These are phyloP conservation scores for Botrytis porri DNA, from an alignment of 2,329 filamentous ascomycete genomes.

Conservation along the genomic window DNA sequence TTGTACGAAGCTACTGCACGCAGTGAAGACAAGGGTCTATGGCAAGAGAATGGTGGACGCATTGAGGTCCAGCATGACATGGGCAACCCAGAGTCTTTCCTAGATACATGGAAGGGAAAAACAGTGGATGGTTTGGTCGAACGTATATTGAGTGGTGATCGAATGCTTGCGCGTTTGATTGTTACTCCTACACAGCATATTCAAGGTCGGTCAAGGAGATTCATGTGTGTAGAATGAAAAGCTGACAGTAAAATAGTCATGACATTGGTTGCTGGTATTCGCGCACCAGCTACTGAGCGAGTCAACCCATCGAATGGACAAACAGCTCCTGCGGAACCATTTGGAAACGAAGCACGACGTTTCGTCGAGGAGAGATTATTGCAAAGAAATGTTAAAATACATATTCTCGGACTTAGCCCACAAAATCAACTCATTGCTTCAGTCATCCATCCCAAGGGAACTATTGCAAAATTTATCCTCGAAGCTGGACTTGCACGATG, in stretches of 20 bases:
- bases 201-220: slow-evolving; percentile 29
- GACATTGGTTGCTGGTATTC: slow-evolving; percentile 83
- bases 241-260: slow-evolving; percentile 61
- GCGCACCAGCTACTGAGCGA: slow-evolving; percentile 85
- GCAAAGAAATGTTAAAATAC: slow-evolving; percentile 79
- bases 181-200: slow-evolving; percentile 80
- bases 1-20: slow-evolving; percentile 75
- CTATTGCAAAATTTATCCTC: slow-evolving; percentile 87
- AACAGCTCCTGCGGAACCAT: slow-evolving; percentile 82
- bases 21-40: slow-evolving; percentile 76
- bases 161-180: slow-evolving; percentile 78
- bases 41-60: slow-evolving; percentile 61
- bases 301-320: slow-evolving; percentile 65
- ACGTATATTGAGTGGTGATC: slow-evolving; percentile 86
- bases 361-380: slow-evolving; percentile 85
- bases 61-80: slow-evolving; percentile 83
- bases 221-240: not conserved
- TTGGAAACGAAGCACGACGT: slow-evolving; percentile 80
- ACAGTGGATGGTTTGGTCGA: slow-evolving; percentile 84
- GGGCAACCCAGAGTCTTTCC: slow-evolving; percentile 69
- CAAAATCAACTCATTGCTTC: slow-evolving; percentile 89
- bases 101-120: slow-evolving; percentile 81
- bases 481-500: slow-evolving; percentile 87
- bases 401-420: slow-evolving; percentile 81
- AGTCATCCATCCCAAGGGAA: slow-evolving; percentile 84